These are phyloP conservation scores for Vigna reflexopilosa DNA, from an alignment of 306 rosid species.

Conservation along the genomic window DNA sequence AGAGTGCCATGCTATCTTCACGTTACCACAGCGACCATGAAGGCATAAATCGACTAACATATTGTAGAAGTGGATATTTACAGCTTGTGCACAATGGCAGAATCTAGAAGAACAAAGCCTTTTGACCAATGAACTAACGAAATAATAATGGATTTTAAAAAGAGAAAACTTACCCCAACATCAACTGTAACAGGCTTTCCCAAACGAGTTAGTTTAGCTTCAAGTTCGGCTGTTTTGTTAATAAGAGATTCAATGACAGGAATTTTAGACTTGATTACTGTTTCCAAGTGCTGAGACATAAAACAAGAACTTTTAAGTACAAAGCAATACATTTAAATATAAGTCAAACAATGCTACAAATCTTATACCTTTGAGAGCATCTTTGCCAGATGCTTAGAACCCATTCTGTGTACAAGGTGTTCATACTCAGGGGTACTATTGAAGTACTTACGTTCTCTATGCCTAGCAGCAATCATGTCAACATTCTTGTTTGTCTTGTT, in stretches of 20 bases:
- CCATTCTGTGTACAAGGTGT: conserved; percentile 89
- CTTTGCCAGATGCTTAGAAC: conserved; percentile 92
- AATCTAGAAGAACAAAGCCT: conserved; percentile 22
- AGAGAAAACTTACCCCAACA: conserved; percentile 77
- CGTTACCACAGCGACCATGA: conserved; percentile 14
- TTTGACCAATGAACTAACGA: conserved; percentile 17
- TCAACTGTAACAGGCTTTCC: conserved; percentile 90
- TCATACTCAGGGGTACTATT: conserved; percentile 75
- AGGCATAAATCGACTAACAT: conserved; percentile 15
- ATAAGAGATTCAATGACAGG: conserved; percentile 94
- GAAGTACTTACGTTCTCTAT: conserved; percentile 90
- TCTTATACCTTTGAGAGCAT: conserved; percentile 83
- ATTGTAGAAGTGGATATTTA: neutral
- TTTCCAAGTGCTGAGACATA: conserved; percentile 84
- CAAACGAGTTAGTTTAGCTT: conserved; percentile 75
- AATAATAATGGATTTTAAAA: neutral
- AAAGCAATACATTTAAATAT: conserved; percentile 9
- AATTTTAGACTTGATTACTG: conserved; percentile 91
- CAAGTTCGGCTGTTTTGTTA: conserved; percentile 80
- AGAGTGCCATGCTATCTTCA: conserved; percentile 41
- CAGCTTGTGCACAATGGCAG: neutral
- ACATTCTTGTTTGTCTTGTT: too few relatives aligned
- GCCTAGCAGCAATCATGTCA: conserved; percentile 99
- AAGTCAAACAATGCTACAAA: conserved; percentile 20
- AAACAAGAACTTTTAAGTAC: conserved; percentile 22